Percentiles rank a stretch among this genome's conserved stretches.
phyloP scores from a whole-genome alignment of 169 alveolate genomes.

The Pseudocohnilembus persalinus region DNA sequence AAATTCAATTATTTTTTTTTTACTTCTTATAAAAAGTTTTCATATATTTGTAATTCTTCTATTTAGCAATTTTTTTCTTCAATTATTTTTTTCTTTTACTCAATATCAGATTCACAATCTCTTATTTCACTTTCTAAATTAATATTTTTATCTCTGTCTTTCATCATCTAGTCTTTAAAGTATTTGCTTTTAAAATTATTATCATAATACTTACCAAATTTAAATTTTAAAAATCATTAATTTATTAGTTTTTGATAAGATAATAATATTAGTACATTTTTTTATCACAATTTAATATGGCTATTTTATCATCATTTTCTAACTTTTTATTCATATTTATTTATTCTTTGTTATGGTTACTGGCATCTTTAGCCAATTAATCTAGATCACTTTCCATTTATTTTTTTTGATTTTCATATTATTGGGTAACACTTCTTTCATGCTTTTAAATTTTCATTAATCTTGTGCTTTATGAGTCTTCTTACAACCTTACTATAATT shows the following conservation, averaged over 20 bases:
- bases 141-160: neutral
- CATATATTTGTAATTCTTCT: neutral
- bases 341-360: slow-evolving; percentile 14
- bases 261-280: too few species aligned
- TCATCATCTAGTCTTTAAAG: neutral
- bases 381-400: slow-evolving; percentile 27
- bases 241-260: too few species aligned
- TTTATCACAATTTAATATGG: too few species aligned
- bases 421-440: slow-evolving; percentile 20
- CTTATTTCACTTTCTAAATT: neutral
- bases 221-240: too few species aligned
- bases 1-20: too few species aligned
- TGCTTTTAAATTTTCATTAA: slow-evolving; percentile 23
- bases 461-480: slow-evolving; percentile 29
- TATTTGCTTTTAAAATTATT: neutral
- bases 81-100: too few species aligned
- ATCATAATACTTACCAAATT: too few species aligned
- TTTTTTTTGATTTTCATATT: slow-evolving; percentile 13
- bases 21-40: neutral
- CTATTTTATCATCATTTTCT: slow-evolving; percentile 9
- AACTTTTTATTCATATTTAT: slow-evolving; percentile 16
- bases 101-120: neutral
- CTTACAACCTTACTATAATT: slow-evolving; percentile 24
- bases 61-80: neutral
- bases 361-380: slow-evolving; percentile 12